Conservation (phyloP, 805 yeast species). For the Kuraishia ogatae region DNA sequence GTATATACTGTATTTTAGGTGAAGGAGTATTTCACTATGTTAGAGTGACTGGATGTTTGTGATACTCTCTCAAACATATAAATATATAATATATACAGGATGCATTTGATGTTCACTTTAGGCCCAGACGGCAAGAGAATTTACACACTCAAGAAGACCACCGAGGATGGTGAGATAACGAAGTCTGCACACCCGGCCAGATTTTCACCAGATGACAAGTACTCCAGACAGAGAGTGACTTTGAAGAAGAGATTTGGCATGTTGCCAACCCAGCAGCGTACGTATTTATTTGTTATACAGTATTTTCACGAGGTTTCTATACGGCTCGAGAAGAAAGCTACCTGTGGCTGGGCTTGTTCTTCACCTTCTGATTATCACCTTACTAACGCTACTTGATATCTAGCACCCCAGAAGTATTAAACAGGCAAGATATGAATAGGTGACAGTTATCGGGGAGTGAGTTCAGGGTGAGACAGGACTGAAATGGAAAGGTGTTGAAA, state of each 20-base stretch:
- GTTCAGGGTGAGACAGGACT: neutral
- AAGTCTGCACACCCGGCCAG: conserved; percentile 99
- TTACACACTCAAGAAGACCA: conserved; percentile 80
- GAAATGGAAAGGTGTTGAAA: neutral
- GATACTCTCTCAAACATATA: no score
- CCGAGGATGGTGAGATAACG: conserved; percentile 88
- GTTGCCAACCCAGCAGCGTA: conserved; percentile 70
- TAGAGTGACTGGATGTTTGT: no score
- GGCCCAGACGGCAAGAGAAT: conserved; percentile 93
- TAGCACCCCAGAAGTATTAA: neutral
- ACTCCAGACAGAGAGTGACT: conserved; percentile 97
- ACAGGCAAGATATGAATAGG: neutral
- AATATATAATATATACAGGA: conserved; percentile 21
- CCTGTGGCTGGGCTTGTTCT: neutral
- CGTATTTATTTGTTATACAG: neutral
- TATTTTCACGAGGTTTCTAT: neutral
- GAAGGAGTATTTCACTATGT: no score
- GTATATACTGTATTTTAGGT: neutral
- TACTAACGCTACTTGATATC: neutral
- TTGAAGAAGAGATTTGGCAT: conserved; percentile 88
- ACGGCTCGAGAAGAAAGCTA: no score
- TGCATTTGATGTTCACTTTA: conserved; percentile 99
- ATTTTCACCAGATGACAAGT: conserved; percentile 98
- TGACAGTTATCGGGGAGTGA: neutral
- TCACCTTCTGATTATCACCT: neutral